Percentiles rank a stretch among this genome's conserved stretches.
Conservation (phyloP, 2,329 filamentous ascomycete species). For the Clonostachys rosea region DNA sequence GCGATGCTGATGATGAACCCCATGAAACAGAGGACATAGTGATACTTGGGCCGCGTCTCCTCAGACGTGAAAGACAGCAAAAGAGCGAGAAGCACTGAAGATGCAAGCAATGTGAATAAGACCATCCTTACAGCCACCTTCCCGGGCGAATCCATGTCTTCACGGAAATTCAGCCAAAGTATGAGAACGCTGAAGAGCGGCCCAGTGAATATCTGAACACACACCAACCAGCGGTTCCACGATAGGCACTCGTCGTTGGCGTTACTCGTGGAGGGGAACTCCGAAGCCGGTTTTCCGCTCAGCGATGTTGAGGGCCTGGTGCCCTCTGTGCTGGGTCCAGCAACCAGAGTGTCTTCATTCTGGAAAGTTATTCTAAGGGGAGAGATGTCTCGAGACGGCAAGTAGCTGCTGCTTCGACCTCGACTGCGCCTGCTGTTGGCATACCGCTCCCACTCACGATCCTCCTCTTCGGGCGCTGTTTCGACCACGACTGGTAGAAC, state of each 20-base stretch:
- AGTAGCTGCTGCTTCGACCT: conserved; percentile 14
- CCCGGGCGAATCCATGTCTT: conserved; percentile 50
- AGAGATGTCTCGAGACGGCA: conserved; percentile 4
- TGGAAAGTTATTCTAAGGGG: conserved; percentile 8
- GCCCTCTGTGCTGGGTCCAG: conserved; percentile 5
- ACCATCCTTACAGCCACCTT: conserved; percentile 50
- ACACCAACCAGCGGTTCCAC: conserved; percentile 91
- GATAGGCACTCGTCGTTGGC: conserved; percentile 39
- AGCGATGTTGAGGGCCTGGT: neutral
- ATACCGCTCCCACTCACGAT: conserved; percentile 57
- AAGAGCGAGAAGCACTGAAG: conserved; percentile 59
- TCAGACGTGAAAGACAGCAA: conserved; percentile 67
- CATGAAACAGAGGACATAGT: conserved; percentile 77
- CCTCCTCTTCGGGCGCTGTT: conserved; percentile 25
- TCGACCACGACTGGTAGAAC: conserved; percentile 29
- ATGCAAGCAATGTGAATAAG: conserved; percentile 63
- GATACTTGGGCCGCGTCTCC: conserved; percentile 64
- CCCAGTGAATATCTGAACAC: conserved; percentile 79
- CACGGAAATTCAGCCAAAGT: conserved; percentile 62
- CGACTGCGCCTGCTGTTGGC: conserved; percentile 34
- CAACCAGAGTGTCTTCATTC: conserved; percentile 10
- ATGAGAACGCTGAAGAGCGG: conserved; percentile 79
- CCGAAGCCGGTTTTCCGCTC: conserved; percentile 18
- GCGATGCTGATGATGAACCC: conserved; percentile 89
- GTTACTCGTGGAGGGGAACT: conserved; percentile 21